Evolutionary conservation across 1,139 yeast species (phyloP).

Genomic region (Lizanozyma gosingica): DNA sequence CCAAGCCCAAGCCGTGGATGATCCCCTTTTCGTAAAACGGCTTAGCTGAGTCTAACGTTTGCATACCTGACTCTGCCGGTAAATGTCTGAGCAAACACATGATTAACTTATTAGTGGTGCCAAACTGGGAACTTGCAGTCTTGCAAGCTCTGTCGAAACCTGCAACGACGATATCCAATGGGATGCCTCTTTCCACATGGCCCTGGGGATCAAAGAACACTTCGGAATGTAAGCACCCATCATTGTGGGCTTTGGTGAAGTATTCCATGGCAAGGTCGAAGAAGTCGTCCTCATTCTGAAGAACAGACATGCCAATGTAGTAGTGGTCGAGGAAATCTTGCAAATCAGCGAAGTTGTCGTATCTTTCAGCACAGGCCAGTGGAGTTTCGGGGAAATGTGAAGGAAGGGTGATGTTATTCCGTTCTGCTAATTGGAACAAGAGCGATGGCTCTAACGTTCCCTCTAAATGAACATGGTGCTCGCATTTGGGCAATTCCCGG

Average conservation of each 20-base stretch:
- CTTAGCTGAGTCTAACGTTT: constrained; percentile 44
- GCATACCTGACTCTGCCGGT: constrained; percentile 48
- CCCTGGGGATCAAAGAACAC: constrained; percentile 82
- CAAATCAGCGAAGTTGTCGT: constrained; percentile 50
- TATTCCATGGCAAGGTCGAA: constrained; percentile 70
- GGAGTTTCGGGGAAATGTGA: constrained; percentile 45
- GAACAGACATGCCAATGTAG: constrained; percentile 70
- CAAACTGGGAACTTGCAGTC: constrained; percentile 47
- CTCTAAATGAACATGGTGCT: constrained; percentile 74
- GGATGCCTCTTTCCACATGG: constrained; percentile 59
- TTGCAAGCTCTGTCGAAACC: constrained; percentile 61
- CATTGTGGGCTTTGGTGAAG: constrained; percentile 48
- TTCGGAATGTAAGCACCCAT: constrained; percentile 61
- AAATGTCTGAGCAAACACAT: constrained; percentile 76
- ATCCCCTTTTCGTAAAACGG: constrained; percentile 43
- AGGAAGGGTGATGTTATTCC: constrained; percentile 51
- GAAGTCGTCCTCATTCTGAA: constrained; percentile 56
- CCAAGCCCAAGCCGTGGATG: constrained; percentile 68
- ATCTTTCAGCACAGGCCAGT: constrained; percentile 48
- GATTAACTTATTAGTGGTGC: constrained; percentile 58
- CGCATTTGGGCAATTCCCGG: constrained; percentile 68
- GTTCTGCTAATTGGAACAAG: constrained; percentile 53
- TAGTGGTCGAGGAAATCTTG: constrained; percentile 74
- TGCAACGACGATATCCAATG: constrained; percentile 46
- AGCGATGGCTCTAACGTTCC: constrained; percentile 72